Evolutionary conservation across 2,329 filamentous ascomycete genomes (phyloP), one percentile per base, ranked within the genome.

Genomic region (Exophiala calicioides): DNA sequence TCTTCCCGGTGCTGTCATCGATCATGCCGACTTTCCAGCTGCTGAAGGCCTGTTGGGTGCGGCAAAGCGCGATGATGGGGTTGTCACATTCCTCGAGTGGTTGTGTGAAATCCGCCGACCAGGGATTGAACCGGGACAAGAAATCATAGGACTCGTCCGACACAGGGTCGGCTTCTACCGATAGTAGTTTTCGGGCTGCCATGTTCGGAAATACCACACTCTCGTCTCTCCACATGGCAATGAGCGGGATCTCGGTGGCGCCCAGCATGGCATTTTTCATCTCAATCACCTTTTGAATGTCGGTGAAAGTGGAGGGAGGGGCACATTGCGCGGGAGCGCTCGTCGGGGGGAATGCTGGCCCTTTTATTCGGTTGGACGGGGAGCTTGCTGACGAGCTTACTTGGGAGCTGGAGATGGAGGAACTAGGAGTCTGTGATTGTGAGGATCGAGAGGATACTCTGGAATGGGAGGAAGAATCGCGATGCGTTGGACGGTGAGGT

Each of bases 191-290:
- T 9, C 77, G 70, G 9, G 79, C 79, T 3, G 85, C 84, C 56
- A 78, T 79, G 60, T 91, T 91, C 3, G 86, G 83, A 32, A 89
- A 82, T 0, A 80, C 82, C 35, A 89, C 81, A 36, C 80, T 85
- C 42, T 85, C 81, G 55, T 91, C 87, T 60, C 84, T 85, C 87
- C 87, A 90, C 81, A 90, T 86, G 18, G 85, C 84, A 33, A 90
- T 71, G 16, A 88, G 84, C 0, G 87, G 86, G 61, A 88, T 82
- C 51, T 81, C 78, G 19, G 87, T 86, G 29, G 82, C 86, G 60
- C 89, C 85, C 5, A 91, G 69, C 15, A 90, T 74, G 1, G 86
- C 85, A 61, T 90, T 86, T 64, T 90, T 90, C 70, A 91, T 80
- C 39, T 83, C 73, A 5, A 79, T 81, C 44, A 87, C 80, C 62